phyloP scores from a whole-genome alignment of 441 rosid species.

The Arabidopsis hybrid region DNA sequence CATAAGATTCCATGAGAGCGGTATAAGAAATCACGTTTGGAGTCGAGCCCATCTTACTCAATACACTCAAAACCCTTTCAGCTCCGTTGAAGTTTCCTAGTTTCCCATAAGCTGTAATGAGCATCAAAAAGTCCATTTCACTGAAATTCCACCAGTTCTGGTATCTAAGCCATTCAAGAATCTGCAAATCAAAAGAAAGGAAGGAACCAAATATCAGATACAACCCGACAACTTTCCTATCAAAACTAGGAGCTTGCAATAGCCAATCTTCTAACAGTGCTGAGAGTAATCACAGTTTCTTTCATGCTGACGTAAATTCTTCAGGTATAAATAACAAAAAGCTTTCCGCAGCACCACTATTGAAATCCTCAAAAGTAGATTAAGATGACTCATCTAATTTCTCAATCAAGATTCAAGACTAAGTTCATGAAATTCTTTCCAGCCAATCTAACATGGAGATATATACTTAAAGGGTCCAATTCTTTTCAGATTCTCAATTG shows the following conservation, averaged over 20 bases:
- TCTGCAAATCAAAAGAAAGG: conserved; percentile 51
- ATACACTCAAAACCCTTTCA: conserved; percentile 69
- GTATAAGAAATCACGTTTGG: conserved; percentile 87
- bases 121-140: conserved; percentile 89
- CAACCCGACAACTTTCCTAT: background rate
- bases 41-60: conserved; percentile 73
- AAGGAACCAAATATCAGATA: conserved; percentile 23
- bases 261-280: conserved; percentile 14
- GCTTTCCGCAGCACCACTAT: background rate
- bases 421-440: background rate
- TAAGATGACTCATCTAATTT: conserved; percentile 13
- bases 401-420: conserved; percentile 18
- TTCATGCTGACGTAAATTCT: background rate
- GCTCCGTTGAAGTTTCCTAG: conserved; percentile 86
- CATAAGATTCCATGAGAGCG: conserved; percentile 96
- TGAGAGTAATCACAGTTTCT: conserved; percentile 2
- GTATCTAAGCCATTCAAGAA: conserved; percentile 90
- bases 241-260: conserved; percentile 1
- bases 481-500: background rate
- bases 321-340: conserved; percentile 12
- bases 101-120: conserved; percentile 93
- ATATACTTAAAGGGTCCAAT: background rate
- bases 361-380: background rate
- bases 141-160: conserved; percentile 92
- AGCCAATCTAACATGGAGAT: background rate